Conservation (phyloP, 768 basidiomycete genomes). For the Pholiota microspora region DNA sequence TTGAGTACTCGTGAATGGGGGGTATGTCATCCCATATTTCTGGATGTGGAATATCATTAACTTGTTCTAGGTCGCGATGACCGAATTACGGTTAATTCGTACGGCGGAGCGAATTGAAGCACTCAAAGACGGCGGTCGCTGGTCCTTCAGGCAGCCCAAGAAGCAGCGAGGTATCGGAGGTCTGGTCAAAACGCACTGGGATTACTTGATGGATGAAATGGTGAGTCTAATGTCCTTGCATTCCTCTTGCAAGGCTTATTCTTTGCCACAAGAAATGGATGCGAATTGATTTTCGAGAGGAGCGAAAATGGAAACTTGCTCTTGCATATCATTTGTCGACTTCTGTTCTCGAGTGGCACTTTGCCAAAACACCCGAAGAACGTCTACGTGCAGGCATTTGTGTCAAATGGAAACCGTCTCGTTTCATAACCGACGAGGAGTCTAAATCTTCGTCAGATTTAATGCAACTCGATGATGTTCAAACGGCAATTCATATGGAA, state of each 20-base stretch:
- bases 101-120: conserved; percentile 83
- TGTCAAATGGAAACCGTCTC: conserved; percentile 59
- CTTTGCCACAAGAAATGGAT: conserved; percentile 81
- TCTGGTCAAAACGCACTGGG: conserved; percentile 85
- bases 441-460: conserved; percentile 20
- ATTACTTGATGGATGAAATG: conserved; percentile 96
- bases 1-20: conserved; percentile 80
- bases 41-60: background rate
- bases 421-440: conserved; percentile 37
- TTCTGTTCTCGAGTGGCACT: conserved; percentile 87
- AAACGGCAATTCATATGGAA: conserved; percentile 9
- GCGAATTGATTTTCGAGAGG: conserved; percentile 92
- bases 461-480: conserved; percentile 27
- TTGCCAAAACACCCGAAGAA: conserved; percentile 60
- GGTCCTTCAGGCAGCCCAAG: conserved; percentile 95
- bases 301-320: conserved; percentile 88
- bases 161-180: conserved; percentile 83
- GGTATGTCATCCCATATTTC: conserved; percentile 43
- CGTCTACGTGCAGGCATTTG: conserved; percentile 65
- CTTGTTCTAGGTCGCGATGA: conserved; percentile 63
- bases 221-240: conserved; percentile 37
- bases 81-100: conserved; percentile 74
- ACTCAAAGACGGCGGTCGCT: conserved; percentile 75
- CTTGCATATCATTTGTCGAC: conserved; percentile 81
- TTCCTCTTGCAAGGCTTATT: conserved; percentile 5